Evolutionary conservation across 2,329 filamentous ascomycete genomes (phyloP).

Genomic region (Penicillium corylophilum): DNA sequence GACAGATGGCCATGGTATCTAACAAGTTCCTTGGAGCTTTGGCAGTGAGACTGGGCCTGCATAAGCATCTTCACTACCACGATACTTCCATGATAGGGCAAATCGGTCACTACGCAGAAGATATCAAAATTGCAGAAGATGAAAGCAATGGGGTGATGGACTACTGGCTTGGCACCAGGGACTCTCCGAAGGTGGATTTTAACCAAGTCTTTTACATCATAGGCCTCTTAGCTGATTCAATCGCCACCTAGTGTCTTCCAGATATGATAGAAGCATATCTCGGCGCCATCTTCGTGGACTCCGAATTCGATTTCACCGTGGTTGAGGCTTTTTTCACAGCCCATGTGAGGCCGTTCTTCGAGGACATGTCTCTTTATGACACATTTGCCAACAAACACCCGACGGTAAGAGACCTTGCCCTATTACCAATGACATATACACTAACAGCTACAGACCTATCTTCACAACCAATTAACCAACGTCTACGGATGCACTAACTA

Average conservation of each 20-base stretch:
- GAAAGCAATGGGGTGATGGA: conserved; percentile 37
- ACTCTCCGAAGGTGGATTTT: conserved; percentile 43
- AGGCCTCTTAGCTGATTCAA: not conserved
- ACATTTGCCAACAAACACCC: conserved; percentile 84
- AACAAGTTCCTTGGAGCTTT: conserved; percentile 90
- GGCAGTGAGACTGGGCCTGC: conserved; percentile 73
- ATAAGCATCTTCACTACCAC: conserved; percentile 64
- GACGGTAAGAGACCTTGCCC: conserved; percentile 45
- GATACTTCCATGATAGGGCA: conserved; percentile 41
- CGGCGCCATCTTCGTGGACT: conserved; percentile 89
- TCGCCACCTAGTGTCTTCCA: conserved; percentile 58
- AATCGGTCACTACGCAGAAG: conserved; percentile 51
- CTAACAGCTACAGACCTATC: conserved; percentile 54
- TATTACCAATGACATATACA: not conserved
- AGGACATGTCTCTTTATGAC: conserved; percentile 84
- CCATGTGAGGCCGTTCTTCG: conserved; percentile 75
- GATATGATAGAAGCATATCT: conserved; percentile 89
- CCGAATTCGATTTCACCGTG: conserved; percentile 70
- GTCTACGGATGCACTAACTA: conserved; percentile 66
- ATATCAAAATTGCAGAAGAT: conserved; percentile 32
- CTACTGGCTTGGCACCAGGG: conserved; percentile 44
- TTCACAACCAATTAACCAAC: conserved; percentile 63
- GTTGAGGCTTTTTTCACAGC: conserved; percentile 75
- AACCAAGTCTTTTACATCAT: no score
- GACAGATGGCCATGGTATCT: conserved; percentile 88